Percentiles rank a stretch among this genome's conserved stretches.
Conservation (phyloP, 768 basidiomycete genomes). For the Leccinum rimulosum region DNA sequence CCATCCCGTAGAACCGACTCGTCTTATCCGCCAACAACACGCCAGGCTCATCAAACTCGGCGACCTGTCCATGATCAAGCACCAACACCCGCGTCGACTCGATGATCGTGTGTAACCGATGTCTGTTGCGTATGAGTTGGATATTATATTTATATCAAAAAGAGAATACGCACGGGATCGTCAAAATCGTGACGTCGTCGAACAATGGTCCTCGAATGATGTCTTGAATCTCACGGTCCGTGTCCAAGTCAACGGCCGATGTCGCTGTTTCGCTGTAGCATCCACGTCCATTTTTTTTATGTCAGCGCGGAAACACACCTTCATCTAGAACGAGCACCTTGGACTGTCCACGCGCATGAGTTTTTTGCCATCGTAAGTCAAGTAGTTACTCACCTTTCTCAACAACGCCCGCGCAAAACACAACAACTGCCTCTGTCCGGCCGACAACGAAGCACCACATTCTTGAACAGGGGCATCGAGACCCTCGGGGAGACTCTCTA, state of each 20-base stretch:
- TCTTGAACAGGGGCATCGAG: constrained; percentile 75
- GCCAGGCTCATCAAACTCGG: constrained; percentile 77
- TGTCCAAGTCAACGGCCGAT: constrained; percentile 87
- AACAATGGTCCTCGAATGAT: constrained; percentile 83
- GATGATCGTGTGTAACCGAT: constrained; percentile 82
- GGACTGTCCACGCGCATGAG: constrained; percentile 40
- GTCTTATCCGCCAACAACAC: constrained; percentile 55
- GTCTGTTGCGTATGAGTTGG: constrained; percentile 35
- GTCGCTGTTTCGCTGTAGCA: constrained; percentile 51
- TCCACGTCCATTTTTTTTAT: background rate
- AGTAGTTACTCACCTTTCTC: constrained; percentile 49
- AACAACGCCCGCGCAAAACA: constrained; percentile 87
- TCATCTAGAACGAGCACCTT: constrained; percentile 94
- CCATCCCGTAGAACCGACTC: constrained; percentile 62
- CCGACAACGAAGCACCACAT: constrained; percentile 76
- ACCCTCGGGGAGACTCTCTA: constrained; percentile 61
- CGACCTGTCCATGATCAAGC: constrained; percentile 75
- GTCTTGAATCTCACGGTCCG: constrained; percentile 84
- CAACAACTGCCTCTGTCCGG: constrained; percentile 84
- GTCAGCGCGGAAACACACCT: constrained; percentile 40
- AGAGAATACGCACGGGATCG: constrained; percentile 64
- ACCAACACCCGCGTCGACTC: constrained; percentile 84
- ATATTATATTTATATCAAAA: background rate
- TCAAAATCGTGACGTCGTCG: constrained; percentile 75
- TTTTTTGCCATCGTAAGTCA: background rate